Evolutionary conservation across 345 rosid genomes (phyloP).

Genomic region (Noccaea caerulescens): DNA sequence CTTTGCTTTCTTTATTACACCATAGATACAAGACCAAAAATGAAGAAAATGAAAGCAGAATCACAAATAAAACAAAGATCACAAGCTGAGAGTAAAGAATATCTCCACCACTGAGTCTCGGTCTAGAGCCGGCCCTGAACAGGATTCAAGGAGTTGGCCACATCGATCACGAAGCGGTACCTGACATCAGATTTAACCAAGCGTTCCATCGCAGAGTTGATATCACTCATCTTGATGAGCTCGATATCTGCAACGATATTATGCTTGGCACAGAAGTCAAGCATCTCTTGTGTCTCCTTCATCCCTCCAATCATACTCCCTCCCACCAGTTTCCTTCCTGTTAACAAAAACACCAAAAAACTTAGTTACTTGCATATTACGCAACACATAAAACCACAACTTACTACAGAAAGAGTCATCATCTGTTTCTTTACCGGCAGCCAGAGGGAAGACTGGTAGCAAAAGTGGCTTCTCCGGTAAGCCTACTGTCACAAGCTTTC

Average conservation of each 20-base stretch:
- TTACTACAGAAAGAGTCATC: background rate
- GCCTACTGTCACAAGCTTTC: slow-evolving; percentile 74
- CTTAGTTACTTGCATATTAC: background rate
- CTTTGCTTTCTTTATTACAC: slow-evolving; percentile 6
- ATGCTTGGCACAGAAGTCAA: slow-evolving; percentile 60
- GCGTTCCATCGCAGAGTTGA: slow-evolving; percentile 59
- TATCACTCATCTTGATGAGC: slow-evolving; percentile 51
- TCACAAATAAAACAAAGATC: background rate
- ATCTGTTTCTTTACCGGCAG: slow-evolving; percentile 51
- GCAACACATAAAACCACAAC: background rate
- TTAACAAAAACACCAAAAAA: slow-evolving; percentile 11
- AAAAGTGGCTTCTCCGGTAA: slow-evolving; percentile 77
- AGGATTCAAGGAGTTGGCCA: slow-evolving; percentile 46
- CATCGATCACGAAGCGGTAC: slow-evolving; percentile 65
- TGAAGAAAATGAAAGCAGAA: background rate
- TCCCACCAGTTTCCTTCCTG: slow-evolving; percentile 56
- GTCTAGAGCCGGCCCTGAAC: no score
- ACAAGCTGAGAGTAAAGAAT: background rate
- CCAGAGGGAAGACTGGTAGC: slow-evolving; percentile 70
- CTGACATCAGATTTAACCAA: slow-evolving; percentile 53
- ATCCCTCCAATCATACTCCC: slow-evolving; percentile 59
- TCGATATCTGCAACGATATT: slow-evolving; percentile 57
- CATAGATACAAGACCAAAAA: background rate
- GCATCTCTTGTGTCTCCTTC: slow-evolving; percentile 63
- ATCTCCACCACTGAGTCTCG: no score